Evolutionary conservation across 148 eudicot species (phyloP), one percentile per base, ranked within the genome.

Genomic region (Camellia granthamiana): DNA sequence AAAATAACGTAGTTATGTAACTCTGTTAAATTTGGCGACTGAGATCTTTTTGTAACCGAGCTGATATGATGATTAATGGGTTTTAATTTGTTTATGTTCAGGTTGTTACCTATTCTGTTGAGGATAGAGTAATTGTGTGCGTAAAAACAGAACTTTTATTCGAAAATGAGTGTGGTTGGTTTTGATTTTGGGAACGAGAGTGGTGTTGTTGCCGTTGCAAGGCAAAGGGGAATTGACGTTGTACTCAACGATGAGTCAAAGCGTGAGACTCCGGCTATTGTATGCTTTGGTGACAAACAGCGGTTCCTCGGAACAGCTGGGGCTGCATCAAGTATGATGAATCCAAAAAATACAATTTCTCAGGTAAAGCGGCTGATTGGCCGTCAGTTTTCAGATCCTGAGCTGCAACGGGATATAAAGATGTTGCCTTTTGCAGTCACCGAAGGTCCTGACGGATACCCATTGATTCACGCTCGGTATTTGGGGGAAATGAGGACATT

Each of bases 171-270:
- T 46, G 98, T 95, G 81, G 98, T 95, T 12, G 98, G 98, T 70
- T 90, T 95, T 84, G 98, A 95, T 83, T 86, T 93, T 77, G 98
- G 98, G 70, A 95, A 95, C 70, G 97, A 95, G 90, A 95, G 89
- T 54, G 79, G 97, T 49, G 98, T 95, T 21, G 98, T 95, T 79
- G 98, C 98, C 18, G 98, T 95, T 78, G 98, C 98, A 68, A 90
- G 98, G 82, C 98, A 95, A 82, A 90, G 98, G 75, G 98, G 97
- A 4, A 95, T 95, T 23, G 98, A 95, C 85, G 93, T 95, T 75
- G 98, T 95, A 43, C 94, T 95, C 23, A 95, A 95, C 79, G 98
- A 95, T 74, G 98, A 95, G 72, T 95, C 98, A 7, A 95, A 95
- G 75, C 90, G 98, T 61, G 93, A 95, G 83, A 95, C 98, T 64